These are phyloP conservation scores for Abortiporus biennis DNA, from an alignment of 1,284 basidiomycete species.

Conservation along the genomic window DNA sequence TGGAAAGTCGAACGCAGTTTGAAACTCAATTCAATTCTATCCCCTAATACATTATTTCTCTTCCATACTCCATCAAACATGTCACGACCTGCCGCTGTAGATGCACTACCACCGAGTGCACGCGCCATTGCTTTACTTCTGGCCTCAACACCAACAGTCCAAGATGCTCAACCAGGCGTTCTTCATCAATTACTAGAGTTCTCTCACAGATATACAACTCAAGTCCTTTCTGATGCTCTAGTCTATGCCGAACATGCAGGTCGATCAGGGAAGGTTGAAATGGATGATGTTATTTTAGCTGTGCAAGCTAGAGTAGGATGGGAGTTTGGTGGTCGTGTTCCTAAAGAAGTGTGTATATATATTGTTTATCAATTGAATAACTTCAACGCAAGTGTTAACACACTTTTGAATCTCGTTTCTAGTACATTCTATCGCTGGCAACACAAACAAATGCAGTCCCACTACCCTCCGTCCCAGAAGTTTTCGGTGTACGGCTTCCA, in stretches of 20 bases:
- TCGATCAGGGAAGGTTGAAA: constrained; percentile 72
- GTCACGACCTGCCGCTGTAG: constrained; percentile 53
- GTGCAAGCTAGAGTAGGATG: constrained; percentile 92
- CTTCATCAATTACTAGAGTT: constrained; percentile 95
- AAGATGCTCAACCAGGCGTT: constrained; percentile 91
- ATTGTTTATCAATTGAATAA: not conserved
- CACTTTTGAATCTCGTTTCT: constrained; percentile 4
- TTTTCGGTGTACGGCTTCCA: constrained; percentile 90
- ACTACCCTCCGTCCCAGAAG: constrained; percentile 89
- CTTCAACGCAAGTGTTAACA: not conserved
- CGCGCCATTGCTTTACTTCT: constrained; percentile 90
- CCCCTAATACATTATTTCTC: no score
- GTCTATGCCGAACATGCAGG: constrained; percentile 94
- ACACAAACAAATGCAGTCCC: constrained; percentile 88
- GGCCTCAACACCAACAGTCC: constrained; percentile 87
- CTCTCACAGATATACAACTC: constrained; percentile 90
- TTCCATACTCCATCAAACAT: no score
- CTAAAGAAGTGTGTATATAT: constrained; percentile 77
- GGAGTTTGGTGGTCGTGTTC: constrained; percentile 89
- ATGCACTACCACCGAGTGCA: constrained; percentile 82
- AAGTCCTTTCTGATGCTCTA: constrained; percentile 86
- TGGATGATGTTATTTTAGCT: constrained; percentile 88
- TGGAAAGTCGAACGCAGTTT: no score
- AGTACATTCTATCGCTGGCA: constrained; percentile 89
- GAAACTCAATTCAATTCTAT: no score